phyloP scores from a whole-genome alignment of 192 early-diverging fungal genomes.

The Backusella macrospora region DNA sequence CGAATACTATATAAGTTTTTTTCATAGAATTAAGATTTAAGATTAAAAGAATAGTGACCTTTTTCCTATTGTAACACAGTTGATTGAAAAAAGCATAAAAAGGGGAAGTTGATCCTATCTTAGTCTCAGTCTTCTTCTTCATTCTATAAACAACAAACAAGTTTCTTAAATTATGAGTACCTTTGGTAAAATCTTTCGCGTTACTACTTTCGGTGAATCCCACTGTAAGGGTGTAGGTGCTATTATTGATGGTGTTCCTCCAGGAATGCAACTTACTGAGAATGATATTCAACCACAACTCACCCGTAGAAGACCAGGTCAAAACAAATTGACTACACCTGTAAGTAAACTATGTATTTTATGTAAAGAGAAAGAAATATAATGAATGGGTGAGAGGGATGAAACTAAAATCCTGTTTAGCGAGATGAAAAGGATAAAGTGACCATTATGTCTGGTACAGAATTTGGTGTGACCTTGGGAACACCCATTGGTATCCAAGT shows the following conservation, averaged over 20 bases:
- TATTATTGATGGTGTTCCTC: constrained; percentile 94
- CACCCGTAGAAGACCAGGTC: constrained; percentile 90
- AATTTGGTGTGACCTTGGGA: constrained; percentile 89
- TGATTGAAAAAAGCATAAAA: constrained; percentile 1
- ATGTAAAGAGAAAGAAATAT: neutral
- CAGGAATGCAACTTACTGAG: constrained; percentile 89
- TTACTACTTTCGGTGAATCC: constrained; percentile 96
- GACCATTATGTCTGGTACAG: constrained; percentile 89
- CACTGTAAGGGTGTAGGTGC: constrained; percentile 98
- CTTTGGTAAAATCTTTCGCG: constrained; percentile 82
- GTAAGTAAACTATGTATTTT: constrained; percentile 44
- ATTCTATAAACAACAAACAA: neutral
- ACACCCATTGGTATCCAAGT: constrained; percentile 94
- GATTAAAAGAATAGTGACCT: neutral
- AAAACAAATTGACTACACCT: constrained; percentile 93
- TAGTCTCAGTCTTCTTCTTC: neutral
- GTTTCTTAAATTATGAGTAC: constrained; percentile 64
- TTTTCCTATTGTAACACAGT: neutral
- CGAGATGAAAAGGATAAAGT: constrained; percentile 95
- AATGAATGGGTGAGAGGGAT: too few species aligned
- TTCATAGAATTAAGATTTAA: neutral
- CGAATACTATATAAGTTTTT: too few species aligned
- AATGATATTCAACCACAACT: constrained; percentile 92
- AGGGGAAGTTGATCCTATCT: neutral
- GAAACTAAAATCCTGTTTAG: constrained; percentile 40